A percentile compares a stretch with the other conserved stretches of the same genome.
These are phyloP conservation scores for Phtheirospermum japonicum DNA, from an alignment of 257 asterid species.

Conservation along the genomic window DNA sequence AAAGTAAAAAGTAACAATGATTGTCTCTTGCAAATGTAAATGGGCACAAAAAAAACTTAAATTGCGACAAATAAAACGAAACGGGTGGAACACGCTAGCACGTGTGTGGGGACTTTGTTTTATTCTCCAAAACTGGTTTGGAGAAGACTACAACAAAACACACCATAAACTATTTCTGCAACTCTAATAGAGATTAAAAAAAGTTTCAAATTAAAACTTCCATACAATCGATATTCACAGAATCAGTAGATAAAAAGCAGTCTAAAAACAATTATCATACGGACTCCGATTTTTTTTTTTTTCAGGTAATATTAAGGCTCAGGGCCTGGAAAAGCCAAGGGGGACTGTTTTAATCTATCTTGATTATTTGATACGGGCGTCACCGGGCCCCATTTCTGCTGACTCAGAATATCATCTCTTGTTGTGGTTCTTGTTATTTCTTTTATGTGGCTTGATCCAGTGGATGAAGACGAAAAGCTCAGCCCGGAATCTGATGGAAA, in stretches of 20 bases:
- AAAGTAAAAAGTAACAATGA: too few relatives aligned
- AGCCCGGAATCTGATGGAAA: conserved; percentile 45
- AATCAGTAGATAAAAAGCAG: conserved; percentile 27
- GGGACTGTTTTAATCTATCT: conserved; percentile 52
- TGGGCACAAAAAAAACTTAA: too few relatives aligned
- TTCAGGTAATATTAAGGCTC: conserved; percentile 60
- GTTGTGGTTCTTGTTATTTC: conserved; percentile 29
- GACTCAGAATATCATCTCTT: conserved; percentile 25
- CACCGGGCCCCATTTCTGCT: conserved; percentile 56
- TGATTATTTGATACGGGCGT: conserved; percentile 33
- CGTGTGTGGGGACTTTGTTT: too few relatives aligned
- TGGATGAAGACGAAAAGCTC: conserved; percentile 66
- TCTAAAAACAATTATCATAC: background rate
- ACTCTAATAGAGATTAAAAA: too few relatives aligned
- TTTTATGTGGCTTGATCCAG: conserved; percentile 46
- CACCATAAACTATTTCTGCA: too few relatives aligned
- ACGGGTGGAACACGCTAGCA: too few relatives aligned
- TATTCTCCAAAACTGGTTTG: too few relatives aligned
- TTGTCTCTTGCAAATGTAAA: too few relatives aligned
- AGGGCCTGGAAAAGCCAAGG: conserved; percentile 83
- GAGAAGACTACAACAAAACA: background rate
- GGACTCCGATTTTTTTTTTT: background rate
- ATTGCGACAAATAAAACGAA: too few relatives aligned
- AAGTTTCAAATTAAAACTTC: conserved; percentile 21
- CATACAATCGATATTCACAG: conserved; percentile 32